Evolutionary conservation across 139 green algal genomes (phyloP), one percentile per base, ranked within the genome.

Genomic region (Microglena sp.): DNA sequence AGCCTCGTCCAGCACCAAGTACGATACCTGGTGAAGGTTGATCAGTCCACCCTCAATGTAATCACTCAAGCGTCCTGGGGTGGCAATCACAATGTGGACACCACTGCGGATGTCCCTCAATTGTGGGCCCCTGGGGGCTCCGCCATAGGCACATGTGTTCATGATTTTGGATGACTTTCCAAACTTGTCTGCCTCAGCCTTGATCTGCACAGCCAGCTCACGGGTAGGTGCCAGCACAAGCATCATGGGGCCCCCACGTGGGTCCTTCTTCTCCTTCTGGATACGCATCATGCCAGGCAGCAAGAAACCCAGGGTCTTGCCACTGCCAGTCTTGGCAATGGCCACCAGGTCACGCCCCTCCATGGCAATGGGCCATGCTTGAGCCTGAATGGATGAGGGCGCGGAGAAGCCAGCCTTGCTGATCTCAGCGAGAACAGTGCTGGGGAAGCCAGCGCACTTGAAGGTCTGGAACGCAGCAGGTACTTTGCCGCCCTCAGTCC

Each of bases 1-100:
- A 0, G 89, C 87, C 66, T 96, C 90, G 53, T 96, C 90, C 40
- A 96, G 64, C 29, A 92, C 88, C 24, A 92, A 59, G 56, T 64
- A 64, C 7, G 56, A 45, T 22, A 64, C 56, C 11, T 31, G 56
- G 5, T 18, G 6, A 28, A 64, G 56, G 29, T 5, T 64, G 56
- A n/a, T n/a, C n/a, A n/a, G n/a, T n/a, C n/a, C n/a, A n/a, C n/a
- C n/a, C n/a, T n/a, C n/a, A n/a, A n/a, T n/a, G n/a, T n/a, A n/a
- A n/a, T 95, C 90, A 46, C 94, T 62, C 56, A 95, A 62, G 1
- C 90, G 70, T 0, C 90, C 90, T 3, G 89, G 90, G 1, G 89
- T 96, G 21, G 77, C 86, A 3, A 96, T 77, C 1, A 95, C 24
- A 18, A 95, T 67, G 43, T 86, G 71, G 0, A 86, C 46, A 79